Evolutionary conservation across 495 filamentous ascomycete species (phyloP), one percentile per base, ranked within the genome.

Genomic region (Trichoderma asperelloides): DNA sequence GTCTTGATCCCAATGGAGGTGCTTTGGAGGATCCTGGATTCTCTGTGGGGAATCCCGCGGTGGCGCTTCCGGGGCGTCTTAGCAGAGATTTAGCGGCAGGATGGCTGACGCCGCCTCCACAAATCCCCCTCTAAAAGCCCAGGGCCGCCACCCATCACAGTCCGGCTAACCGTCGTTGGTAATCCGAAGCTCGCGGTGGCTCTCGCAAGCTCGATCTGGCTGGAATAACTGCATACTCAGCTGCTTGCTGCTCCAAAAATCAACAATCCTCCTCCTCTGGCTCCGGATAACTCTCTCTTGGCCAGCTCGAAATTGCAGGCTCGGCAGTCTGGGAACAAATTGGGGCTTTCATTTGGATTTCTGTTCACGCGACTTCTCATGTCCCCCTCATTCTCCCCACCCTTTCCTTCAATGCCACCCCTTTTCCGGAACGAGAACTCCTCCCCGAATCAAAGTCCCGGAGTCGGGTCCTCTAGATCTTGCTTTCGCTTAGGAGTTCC

Each of bases 101-200:
- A 25, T 33, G 55, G 55, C 55, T 60, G 25, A 47, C 43, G 55
- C n/a, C 55, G 13, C 27, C 55, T 60, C 55, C 55, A 60, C 55
- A 60, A 60, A 60, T 55, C 16, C 11, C 8, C 27, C 55, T 13
- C 2, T 3, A 60, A 51, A 21, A 21, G 47, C 47, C 47, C 47
- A 51, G n/a, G 47, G 47, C 41, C 16, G 47, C 47, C 47, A 23
- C 41, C 41, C 21, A 21, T 23, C 21, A 51, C 9, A 30, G n/a
- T 12, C 55, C 55, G 55, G 55, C 55, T 60, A 60, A 60, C 55
- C 55, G 27, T 60, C 55, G 27, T 11, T 30, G 55, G 55, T 60
- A 60, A 60, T 30, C 55, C 55, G 55, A 60, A 60, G 55, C 25
- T 60, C 55, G n/a, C 11, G 2, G 55, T 60, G 55, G 55, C 55